These are phyloP conservation scores for Brasenia schreberi DNA, from an alignment of 164 flowering plant genomes.

Conservation along the genomic window DNA sequence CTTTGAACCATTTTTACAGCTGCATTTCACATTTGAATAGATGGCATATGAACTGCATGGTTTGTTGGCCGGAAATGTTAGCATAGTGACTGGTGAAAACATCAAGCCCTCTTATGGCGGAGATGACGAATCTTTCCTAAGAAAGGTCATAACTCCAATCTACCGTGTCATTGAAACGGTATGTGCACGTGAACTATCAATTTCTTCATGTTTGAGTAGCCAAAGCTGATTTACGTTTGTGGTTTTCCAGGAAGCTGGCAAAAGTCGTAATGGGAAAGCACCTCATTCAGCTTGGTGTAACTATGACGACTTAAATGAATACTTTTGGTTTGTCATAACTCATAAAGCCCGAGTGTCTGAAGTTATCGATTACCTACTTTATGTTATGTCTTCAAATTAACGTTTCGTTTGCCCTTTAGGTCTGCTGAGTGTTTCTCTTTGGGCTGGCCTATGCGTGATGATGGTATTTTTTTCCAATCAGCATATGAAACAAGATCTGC, in stretches of 20 bases:
- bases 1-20: background rate
- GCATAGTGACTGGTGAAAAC: constrained; percentile 92
- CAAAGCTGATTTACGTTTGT: constrained; percentile 2
- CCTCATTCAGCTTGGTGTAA: constrained; percentile 89
- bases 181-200: constrained; percentile 2
- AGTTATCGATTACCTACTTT: background rate
- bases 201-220: background rate
- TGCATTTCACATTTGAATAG: constrained; percentile 20
- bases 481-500: constrained; percentile 26
- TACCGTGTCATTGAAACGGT: constrained; percentile 89
- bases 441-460: constrained; percentile 99
- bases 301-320: constrained; percentile 96
- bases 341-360: background rate
- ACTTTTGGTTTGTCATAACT: constrained; percentile 67
- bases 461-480: constrained; percentile 86
- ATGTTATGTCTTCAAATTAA: background rate
- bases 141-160: constrained; percentile 87
- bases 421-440: constrained; percentile 78
- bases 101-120: constrained; percentile 99
- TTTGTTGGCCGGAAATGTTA: constrained; percentile 89
- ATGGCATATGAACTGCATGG: constrained; percentile 99
- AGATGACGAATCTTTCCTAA: constrained; percentile 90
- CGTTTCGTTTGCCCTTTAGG: constrained; percentile 25
- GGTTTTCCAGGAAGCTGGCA: constrained; percentile 60
- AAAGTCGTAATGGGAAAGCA: constrained; percentile 62